phyloP scores from a whole-genome alignment of 2,329 filamentous ascomycete genomes.

The Colletotrichum shisoi region DNA sequence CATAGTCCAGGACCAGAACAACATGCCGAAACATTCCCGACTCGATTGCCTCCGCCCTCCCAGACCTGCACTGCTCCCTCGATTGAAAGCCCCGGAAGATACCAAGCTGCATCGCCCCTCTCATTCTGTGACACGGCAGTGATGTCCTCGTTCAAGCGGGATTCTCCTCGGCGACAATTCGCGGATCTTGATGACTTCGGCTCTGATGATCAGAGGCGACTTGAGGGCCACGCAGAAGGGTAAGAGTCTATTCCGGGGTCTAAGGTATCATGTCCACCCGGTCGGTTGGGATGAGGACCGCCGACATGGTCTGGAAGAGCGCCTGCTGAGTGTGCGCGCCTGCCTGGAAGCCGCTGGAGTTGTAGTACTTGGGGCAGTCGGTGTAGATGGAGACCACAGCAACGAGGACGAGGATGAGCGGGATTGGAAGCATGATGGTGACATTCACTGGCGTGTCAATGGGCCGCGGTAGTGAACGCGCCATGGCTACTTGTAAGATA shows the following conservation, averaged over 20 bases:
- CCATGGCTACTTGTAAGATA: background rate
- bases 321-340: conserved; percentile 58
- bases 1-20: conserved; percentile 40
- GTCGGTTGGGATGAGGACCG: conserved; percentile 46
- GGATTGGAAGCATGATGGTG: background rate
- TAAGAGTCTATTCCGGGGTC: conserved; percentile 54
- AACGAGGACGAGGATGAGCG: background rate
- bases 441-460: background rate
- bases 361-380: conserved; percentile 63
- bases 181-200: conserved; percentile 46
- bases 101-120: conserved; percentile 42
- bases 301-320: conserved; percentile 50
- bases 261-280: conserved; percentile 34
- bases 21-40: conserved; percentile 29
- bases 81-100: conserved; percentile 41
- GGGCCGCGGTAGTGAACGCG: too few species aligned
- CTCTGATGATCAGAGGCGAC: conserved; percentile 55
- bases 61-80: conserved; percentile 45
- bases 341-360: conserved; percentile 58
- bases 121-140: conserved; percentile 50
- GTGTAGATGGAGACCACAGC: conserved; percentile 41
- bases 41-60: conserved; percentile 43
- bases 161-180: conserved; percentile 33
- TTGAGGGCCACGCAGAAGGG: conserved; percentile 57
- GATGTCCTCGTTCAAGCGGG: conserved; percentile 40